These are phyloP conservation scores for Colletotrichum limetticola DNA, from an alignment of 2,329 filamentous ascomycete species.

Conservation along the genomic window DNA sequence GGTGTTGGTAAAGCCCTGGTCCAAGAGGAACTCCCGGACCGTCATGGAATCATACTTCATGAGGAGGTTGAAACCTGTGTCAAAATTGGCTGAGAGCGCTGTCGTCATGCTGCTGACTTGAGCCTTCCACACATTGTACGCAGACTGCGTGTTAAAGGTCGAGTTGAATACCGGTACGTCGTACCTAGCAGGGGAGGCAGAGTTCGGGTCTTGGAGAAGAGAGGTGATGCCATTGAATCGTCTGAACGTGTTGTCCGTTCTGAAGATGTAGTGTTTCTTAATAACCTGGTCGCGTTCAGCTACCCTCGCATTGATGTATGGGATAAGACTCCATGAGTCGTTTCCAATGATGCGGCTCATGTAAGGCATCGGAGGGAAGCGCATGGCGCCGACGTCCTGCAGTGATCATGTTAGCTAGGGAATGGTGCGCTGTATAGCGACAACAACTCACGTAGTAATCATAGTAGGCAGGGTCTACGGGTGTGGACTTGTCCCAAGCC, in stretches of 20 bases:
- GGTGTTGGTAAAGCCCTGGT: slow-evolving; percentile 41
- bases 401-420: neutral
- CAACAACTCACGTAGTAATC: slow-evolving; percentile 44
- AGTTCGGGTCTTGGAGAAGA: slow-evolving; percentile 14
- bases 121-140: slow-evolving; percentile 19
- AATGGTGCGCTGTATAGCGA: neutral
- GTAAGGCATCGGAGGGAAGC: slow-evolving; percentile 48
- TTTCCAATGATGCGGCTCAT: slow-evolving; percentile 41
- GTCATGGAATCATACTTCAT: slow-evolving; percentile 39
- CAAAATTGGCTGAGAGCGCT: slow-evolving; percentile 34
- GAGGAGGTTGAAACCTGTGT: slow-evolving; percentile 36
- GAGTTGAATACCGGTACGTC: slow-evolving; percentile 33
- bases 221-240: slow-evolving; percentile 36
- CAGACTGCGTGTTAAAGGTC: slow-evolving; percentile 31
- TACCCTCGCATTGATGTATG: slow-evolving; percentile 37
- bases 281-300: slow-evolving; percentile 30
- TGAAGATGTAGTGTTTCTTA: slow-evolving; percentile 37
- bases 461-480: slow-evolving; percentile 38
- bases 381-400: slow-evolving; percentile 53
- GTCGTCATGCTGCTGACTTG: slow-evolving; percentile 26
- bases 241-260: slow-evolving; percentile 37
- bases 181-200: slow-evolving; percentile 26
- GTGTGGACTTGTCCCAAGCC: slow-evolving; percentile 36
- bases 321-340: slow-evolving; percentile 37
- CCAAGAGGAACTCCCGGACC: slow-evolving; percentile 37